A percentile compares a stretch with the other conserved stretches of the same genome.
phyloP scores from a whole-genome alignment of 768 basidiomycete species.

The Mycena filopes region DNA sequence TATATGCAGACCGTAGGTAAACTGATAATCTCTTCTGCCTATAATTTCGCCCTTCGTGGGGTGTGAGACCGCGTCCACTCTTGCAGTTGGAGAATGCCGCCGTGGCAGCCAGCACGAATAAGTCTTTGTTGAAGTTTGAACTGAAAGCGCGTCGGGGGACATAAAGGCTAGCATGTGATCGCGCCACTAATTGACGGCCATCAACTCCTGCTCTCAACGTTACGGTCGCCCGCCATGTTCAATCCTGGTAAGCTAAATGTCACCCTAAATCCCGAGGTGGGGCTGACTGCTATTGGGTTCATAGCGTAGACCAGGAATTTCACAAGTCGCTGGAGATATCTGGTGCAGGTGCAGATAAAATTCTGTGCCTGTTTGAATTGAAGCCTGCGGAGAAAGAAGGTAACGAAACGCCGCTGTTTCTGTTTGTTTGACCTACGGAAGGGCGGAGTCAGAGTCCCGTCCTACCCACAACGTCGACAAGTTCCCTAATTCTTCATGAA shows the following conservation, averaged over 20 bases:
- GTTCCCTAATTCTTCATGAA: not conserved
- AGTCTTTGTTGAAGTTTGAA: too few relatives aligned
- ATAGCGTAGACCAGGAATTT: slow-evolving; percentile 5
- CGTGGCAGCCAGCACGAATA: too few relatives aligned
- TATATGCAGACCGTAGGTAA: too few relatives aligned
- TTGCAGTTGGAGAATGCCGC: too few relatives aligned
- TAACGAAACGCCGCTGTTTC: too few relatives aligned
- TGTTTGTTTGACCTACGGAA: not conserved
- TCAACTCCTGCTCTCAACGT: too few relatives aligned
- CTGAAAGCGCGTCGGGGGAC: too few relatives aligned
- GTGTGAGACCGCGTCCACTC: too few relatives aligned
- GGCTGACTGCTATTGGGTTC: not conserved
- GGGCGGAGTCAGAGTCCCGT: not conserved
- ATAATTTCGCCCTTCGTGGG: too few relatives aligned
- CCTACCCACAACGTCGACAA: not conserved
- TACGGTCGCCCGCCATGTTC: slow-evolving; percentile 15
- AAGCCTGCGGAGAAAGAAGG: slow-evolving; percentile 11
- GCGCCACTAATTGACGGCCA: too few relatives aligned
- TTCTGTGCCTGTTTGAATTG: not conserved
- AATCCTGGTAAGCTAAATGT: not conserved
- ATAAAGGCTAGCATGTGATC: too few relatives aligned
- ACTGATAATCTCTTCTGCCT: too few relatives aligned
- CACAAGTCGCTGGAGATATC: slow-evolving; percentile 2
- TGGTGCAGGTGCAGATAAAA: not conserved
- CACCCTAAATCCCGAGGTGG: not conserved